These are phyloP conservation scores for Alternaria triticimaculans DNA, from an alignment of 2,329 filamentous ascomycete species.

Conservation along the genomic window DNA sequence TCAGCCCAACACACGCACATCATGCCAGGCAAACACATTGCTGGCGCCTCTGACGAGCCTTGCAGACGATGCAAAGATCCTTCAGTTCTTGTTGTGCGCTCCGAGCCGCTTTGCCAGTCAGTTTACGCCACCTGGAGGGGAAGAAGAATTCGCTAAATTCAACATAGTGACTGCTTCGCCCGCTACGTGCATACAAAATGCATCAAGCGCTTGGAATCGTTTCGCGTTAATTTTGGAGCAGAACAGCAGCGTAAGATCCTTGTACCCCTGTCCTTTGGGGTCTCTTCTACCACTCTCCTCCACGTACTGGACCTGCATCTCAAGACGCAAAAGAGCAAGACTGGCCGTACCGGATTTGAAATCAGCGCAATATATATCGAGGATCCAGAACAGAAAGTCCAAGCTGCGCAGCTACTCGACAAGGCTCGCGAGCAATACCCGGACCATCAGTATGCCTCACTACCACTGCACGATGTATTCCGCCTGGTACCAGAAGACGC, in stretches of 20 bases:
- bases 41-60: constrained; percentile 29
- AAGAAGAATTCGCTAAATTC: constrained; percentile 20
- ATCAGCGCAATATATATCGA: constrained; percentile 63
- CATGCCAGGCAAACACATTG: constrained; percentile 45
- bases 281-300: constrained; percentile 79
- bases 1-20: constrained; percentile 9
- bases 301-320: constrained; percentile 76
- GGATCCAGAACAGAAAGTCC: constrained; percentile 33
- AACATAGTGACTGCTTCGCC: constrained; percentile 72
- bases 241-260: constrained; percentile 65
- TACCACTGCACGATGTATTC: constrained; percentile 68
- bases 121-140: constrained; percentile 22
- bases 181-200: constrained; percentile 80
- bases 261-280: constrained; percentile 81
- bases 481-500: constrained; percentile 28
- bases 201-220: constrained; percentile 76
- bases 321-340: constrained; percentile 68
- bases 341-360: constrained; percentile 71
- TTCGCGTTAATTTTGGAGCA: constrained; percentile 59
- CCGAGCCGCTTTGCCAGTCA: constrained; percentile 66
- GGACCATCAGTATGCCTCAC: constrained; percentile 66
- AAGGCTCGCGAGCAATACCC: constrained; percentile 67
- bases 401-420: constrained; percentile 16
- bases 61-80: constrained; percentile 66
- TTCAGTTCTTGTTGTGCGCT: constrained; percentile 62